Evolutionary conservation across 2,329 filamentous ascomycete species (phyloP), one percentile per base, ranked within the genome.

Genomic region (Coniochaeta hoffmannii): DNA sequence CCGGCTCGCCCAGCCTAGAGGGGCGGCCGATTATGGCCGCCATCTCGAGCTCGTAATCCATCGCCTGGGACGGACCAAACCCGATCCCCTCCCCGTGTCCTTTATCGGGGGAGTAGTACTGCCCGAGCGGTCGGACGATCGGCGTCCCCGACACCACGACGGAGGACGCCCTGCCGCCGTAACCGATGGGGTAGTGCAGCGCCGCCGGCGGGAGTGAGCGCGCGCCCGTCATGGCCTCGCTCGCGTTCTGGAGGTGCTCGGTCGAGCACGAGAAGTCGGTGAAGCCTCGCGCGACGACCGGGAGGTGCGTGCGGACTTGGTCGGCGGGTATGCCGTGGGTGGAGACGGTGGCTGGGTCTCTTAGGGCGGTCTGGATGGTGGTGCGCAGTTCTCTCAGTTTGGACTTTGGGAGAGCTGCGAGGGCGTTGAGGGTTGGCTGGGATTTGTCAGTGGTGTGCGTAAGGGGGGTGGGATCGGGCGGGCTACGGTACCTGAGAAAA

Each of bases 211-310:
- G 73, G 22, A 76, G 65, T 53, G 69, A 66, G 9, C 65, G 61
- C 26, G 66, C 66, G 28, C 69, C 72, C 15, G 71, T 67, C 32
- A 77, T 68, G 2, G 68, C 73, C 57, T 66, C 69, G 0, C 71
- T 68, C 17, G 75, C 78, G 49, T 83, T 83, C 50, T 74, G 70
- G 28, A 77, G 72, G 58, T 83, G 80, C 46, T 81, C 74, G 9
- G 73, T 68, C 0, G 76, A 79, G 55, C 76, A 80, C 1, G 76
- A 80, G 65, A 82, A 83, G 64, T 85, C 83, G 3, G 67, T 79
- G 62, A 83, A 86, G 34, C 80, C 81, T 4, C 73, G 72, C 17
- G 83, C 76, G 3, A 70, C 65, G 35, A 87, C 67, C 0, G 83
- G 84, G 0, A 86, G 63, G 61, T 85, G 77, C 60, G 82, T 67